Evolutionary conservation across 2,329 filamentous ascomycete genomes (phyloP).

Genomic region (Zymoseptoria pseudotritici): DNA sequence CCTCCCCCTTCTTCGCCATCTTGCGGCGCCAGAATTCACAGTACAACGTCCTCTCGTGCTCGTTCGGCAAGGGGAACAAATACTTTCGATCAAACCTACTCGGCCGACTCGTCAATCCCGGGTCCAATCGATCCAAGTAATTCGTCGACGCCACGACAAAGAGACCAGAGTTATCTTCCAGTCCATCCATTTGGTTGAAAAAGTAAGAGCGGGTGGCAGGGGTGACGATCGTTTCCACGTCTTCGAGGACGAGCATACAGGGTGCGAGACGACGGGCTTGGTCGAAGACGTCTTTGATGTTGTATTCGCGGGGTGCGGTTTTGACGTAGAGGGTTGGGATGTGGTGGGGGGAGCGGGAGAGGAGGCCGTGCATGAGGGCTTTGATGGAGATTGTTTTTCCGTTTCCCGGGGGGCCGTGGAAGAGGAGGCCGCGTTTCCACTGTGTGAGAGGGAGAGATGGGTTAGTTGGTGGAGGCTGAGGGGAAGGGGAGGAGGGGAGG

Average conservation of each 20-base stretch:
- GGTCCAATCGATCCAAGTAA: conserved; percentile 56
- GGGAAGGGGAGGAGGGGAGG: background rate
- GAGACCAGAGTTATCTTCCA: conserved; percentile 62
- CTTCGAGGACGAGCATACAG: conserved; percentile 64
- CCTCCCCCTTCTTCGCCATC: conserved; percentile 47
- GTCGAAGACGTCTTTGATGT: conserved; percentile 48
- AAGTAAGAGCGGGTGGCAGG: conserved; percentile 58
- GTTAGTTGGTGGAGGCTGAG: background rate
- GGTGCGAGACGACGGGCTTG: conserved; percentile 57
- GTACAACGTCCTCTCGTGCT: conserved; percentile 53
- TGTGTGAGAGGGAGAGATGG: too few relatives aligned
- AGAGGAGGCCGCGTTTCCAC: conserved; percentile 1
- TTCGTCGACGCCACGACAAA: conserved; percentile 46
- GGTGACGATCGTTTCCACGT: conserved; percentile 61
- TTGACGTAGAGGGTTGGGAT: conserved; percentile 37
- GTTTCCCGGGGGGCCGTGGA: conserved; percentile 35
- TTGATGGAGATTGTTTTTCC: conserved; percentile 43
- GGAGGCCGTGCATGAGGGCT: conserved; percentile 33
- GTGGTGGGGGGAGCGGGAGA: conserved; percentile 30
- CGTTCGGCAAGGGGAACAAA: conserved; percentile 45
- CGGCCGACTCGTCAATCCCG: conserved; percentile 54
- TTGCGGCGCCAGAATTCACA: conserved; percentile 57
- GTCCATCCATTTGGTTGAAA: conserved; percentile 62
- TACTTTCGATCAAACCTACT: conserved; percentile 62
- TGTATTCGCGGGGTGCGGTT: conserved; percentile 27